Evolutionary conservation across 2,329 filamentous ascomycete genomes (phyloP).

Genomic region (Drechslera avenae): DNA sequence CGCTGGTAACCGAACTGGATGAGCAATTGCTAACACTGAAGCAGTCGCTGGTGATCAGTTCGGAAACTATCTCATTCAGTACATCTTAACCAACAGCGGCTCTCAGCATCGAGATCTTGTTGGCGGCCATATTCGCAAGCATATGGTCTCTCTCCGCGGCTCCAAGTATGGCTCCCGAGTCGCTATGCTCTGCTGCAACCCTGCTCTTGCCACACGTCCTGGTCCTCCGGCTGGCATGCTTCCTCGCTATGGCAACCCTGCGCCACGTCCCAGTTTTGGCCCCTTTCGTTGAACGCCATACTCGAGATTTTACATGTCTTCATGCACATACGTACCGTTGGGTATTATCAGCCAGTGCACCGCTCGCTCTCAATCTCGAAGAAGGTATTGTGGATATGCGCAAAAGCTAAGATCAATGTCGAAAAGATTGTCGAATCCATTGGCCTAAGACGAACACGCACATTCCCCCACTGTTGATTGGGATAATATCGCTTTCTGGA

Average conservation of each 20-base stretch:
- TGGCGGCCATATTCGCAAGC: constrained; percentile 90
- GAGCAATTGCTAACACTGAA: constrained; percentile 18
- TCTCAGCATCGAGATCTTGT: constrained; percentile 91
- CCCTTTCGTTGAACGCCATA: constrained; percentile 33
- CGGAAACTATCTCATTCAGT: constrained; percentile 97
- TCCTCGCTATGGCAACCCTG: constrained; percentile 42
- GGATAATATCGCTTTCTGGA: constrained; percentile 33
- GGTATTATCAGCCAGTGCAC: constrained; percentile 35
- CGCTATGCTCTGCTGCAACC: constrained; percentile 98
- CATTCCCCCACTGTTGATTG: constrained; percentile 33
- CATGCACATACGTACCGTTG: constrained; percentile 32
- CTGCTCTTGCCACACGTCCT: constrained; percentile 83
- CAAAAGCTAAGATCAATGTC: constrained; percentile 38
- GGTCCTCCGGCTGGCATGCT: constrained; percentile 74
- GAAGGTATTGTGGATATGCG: constrained; percentile 42
- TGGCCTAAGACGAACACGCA: constrained; percentile 38
- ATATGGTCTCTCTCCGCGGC: constrained; percentile 97
- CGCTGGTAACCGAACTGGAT: neutral
- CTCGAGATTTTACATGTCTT: constrained; percentile 19
- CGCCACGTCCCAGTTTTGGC: constrained; percentile 35
- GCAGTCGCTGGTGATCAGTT: constrained; percentile 95
- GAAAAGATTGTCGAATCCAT: constrained; percentile 37
- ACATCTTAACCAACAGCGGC: constrained; percentile 88
- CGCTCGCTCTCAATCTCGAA: constrained; percentile 40
- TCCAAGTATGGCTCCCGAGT: constrained; percentile 99